These are phyloP conservation scores for Aquanectria penicillioides DNA, from an alignment of 2,329 filamentous ascomycete species.

Conservation along the genomic window DNA sequence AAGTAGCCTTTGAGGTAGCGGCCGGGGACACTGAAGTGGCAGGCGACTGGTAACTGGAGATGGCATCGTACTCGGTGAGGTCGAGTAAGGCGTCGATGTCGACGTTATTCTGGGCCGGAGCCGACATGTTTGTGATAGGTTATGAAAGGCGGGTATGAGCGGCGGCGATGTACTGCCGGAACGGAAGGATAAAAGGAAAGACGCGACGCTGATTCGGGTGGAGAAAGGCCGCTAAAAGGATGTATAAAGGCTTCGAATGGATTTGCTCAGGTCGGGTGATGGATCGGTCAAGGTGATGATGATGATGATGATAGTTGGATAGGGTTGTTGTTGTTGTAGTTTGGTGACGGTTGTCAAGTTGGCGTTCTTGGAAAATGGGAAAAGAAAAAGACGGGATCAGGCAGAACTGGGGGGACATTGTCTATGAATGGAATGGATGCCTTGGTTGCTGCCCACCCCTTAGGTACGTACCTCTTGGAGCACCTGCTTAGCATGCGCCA, in stretches of 20 bases:
- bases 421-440: constrained; percentile 48
- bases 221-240: neutral
- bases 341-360: constrained; percentile 21
- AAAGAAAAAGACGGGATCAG: constrained; percentile 37
- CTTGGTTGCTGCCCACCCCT: constrained; percentile 32
- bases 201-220: constrained; percentile 5
- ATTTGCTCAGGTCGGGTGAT: neutral
- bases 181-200: constrained; percentile 17
- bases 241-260: constrained; percentile 14
- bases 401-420: constrained; percentile 43
- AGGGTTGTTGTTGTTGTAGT: constrained; percentile 27
- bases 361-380: constrained; percentile 34
- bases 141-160: constrained; percentile 6
- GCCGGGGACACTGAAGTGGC: constrained; percentile 62
- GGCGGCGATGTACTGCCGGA: constrained; percentile 22
- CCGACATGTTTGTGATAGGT: constrained; percentile 48
- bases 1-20: constrained; percentile 62
- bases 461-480: constrained; percentile 22
- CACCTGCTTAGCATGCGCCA: constrained; percentile 15
- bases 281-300: constrained; percentile 3
- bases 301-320: constrained; percentile 21
- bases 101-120: constrained; percentile 57
- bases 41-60: constrained; percentile 67
- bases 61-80: constrained; percentile 70
- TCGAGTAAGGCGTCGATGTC: constrained; percentile 69